Evolutionary conservation across 495 filamentous ascomycete species (phyloP), one percentile per base, ranked within the genome.

Genomic region (Penicillium herquei): DNA sequence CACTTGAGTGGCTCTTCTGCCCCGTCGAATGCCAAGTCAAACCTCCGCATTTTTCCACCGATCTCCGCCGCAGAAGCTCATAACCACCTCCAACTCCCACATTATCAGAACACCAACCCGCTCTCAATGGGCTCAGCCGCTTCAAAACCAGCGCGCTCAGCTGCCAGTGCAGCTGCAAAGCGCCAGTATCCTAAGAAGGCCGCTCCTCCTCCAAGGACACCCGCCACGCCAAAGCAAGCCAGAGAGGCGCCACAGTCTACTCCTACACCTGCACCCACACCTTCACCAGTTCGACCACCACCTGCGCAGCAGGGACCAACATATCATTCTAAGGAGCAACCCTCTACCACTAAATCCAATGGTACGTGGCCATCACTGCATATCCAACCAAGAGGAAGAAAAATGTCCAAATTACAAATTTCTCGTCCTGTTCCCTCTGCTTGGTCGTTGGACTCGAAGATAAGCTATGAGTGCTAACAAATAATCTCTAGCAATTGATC

Each of bases 81-180:
- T 37, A 49, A 42, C 33, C 30, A 40, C 39, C 52, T 48, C 44
- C 48, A 39, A 40, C 34, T 21, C 49, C 9, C 39, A 14, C 30
- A 14, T 37, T 17, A 44, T 3, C 41, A 44, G 13, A 51, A 12
- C 46, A 14, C 49, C 30, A 39, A 13, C 18, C 26, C 13, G 4
- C 7, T 53, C 41, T 14, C 48, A 60, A 89, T 89, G 86, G 86
- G 86, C 21, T 78, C 82, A 3, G 78, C 81, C 13, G 63, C 80
- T 34, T 89, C 86, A 6, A 89, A 88, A 70, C 82, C 80, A 30
- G 81, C 74, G 6, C 72, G 73, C 18, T 76, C 82, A 13, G 81
- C 84, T 48, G 77, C 78, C 3, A 64, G 71, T n/a, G 69, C 76
- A 30, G 78, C 76, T 34, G 66, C 78, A 16, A 74, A 80, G 49